Base-by-base conservation (phyloP, 148 eudicot species). In the Drosera capensis region DNA sequence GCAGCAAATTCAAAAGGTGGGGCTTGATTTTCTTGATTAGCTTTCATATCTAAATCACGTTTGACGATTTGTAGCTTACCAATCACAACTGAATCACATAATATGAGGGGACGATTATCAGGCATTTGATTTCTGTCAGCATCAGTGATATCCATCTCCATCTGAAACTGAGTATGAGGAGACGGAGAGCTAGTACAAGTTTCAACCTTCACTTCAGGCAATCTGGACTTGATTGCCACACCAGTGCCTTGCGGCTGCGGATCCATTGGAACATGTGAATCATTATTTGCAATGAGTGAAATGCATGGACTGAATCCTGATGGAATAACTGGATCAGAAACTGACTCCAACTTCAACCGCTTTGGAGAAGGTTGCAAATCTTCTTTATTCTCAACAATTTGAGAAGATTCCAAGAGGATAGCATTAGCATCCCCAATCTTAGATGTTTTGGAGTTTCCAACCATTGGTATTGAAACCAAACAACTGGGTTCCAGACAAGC, bases 301-400 rank as follows among this genome's bases (percentile, higher is more conserved):
- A 57, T 48, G 48, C 48, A 44, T 49, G 56, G 49, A 53, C 45
- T 63, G 49, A 68, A 76, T 68, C 52, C 51, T 52, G 69, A 70
- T 37, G 68, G 46, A 23, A 38, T 25, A 40, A 64, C 48, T 34
- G 71, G 52, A 34, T 65, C 79, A 22, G 67, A 57, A 20, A 71
- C 50, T 51, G 47, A 68, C 57, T 79, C 99, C 21, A 71, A 55
- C 68, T 92, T 92, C 50, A 72, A 35, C 23, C 95, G 85, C 43
- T 92, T 92, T 55, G 66, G 5, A 28, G 72, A 72, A 43, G 82
- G 75, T 43, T 70, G 78, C 31, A 62, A 36, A 58, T 61, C 70
- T 52, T 78, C 82, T 13, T 70, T 37, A 57, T 68, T 63, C 55
- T 71, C 78, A 36, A 62, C 53, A 47, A 56, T 43, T 49, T 56